Percentiles rank a stretch among this genome's conserved stretches.
phyloP scores from a whole-genome alignment of 2,329 filamentous ascomycete genomes.

The Ceratocystis cacaofunesta region DNA sequence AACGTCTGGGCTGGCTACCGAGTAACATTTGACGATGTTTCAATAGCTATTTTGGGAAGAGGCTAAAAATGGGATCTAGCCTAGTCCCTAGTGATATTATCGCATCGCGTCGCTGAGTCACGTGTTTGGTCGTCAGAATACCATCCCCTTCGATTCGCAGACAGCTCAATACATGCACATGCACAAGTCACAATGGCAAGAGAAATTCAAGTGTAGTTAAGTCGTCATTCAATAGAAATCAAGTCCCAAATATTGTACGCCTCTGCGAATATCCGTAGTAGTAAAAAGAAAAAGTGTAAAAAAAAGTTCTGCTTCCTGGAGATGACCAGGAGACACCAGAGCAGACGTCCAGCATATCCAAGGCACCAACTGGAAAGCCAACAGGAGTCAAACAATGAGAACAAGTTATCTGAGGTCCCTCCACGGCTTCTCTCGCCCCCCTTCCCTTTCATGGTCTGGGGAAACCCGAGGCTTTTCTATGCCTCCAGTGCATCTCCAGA shows the following conservation, averaged over 20 bases:
- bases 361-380: background rate
- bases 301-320: background rate
- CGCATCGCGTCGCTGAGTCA: too few relatives aligned
- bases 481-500: background rate
- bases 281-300: background rate
- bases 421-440: conserved; percentile 1
- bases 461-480: background rate
- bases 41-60: too few relatives aligned
- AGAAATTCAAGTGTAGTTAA: conserved; percentile 4
- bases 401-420: conserved; percentile 9
- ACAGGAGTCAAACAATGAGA: conserved; percentile 15
- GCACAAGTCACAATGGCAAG: background rate
- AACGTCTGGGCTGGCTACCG: too few relatives aligned
- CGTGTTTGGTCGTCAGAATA: too few relatives aligned
- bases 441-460: background rate
- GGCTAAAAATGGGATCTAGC: too few relatives aligned
- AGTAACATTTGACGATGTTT: too few relatives aligned
- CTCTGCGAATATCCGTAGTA: conserved; percentile 8
- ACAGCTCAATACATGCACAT: background rate
- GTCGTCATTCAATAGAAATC: conserved; percentile 16
- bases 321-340: background rate
- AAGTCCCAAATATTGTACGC: conserved; percentile 14
- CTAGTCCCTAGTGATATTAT: too few relatives aligned
- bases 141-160: too few relatives aligned
- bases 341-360: conserved; percentile 1